phyloP scores from a whole-genome alignment of 306 rosid genomes.

The Lathyrus aphaca region DNA sequence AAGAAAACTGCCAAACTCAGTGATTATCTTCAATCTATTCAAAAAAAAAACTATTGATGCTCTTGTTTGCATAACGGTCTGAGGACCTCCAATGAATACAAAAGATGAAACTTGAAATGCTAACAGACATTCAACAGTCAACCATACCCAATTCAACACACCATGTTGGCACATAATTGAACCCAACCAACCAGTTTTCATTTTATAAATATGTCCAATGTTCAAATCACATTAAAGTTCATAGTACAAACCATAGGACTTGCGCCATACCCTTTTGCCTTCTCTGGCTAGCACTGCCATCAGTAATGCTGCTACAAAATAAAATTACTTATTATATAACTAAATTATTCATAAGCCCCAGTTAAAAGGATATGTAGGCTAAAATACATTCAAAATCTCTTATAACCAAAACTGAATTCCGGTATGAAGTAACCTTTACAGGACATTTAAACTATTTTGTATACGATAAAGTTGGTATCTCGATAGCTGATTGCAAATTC shows the following conservation, averaged over 20 bases:
- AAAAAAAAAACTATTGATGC: no score
- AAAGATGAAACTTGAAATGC: no score
- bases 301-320: not conserved
- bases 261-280: not conserved
- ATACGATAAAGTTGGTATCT: constrained; percentile 14
- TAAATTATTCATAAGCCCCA: constrained; percentile 21
- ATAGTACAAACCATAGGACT: not conserved
- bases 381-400: constrained; percentile 24
- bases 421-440: constrained; percentile 30
- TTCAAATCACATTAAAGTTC: not conserved
- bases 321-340: not conserved
- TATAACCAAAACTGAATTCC: constrained; percentile 31
- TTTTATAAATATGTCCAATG: not conserved
- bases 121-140: not conserved
- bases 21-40: no score
- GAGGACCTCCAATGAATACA: no score
- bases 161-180: not conserved
- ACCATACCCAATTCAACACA: not conserved
- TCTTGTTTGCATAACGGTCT: no score
- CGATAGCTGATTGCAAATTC: constrained; percentile 7
- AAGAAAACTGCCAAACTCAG: no score
- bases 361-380: constrained; percentile 24
- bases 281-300: not conserved
- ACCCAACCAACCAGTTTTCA: constrained; percentile 1
- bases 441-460: constrained; percentile 28